Conservation (phyloP, 2,329 filamentous ascomycete species). For the Thielaviopsis euricoi region DNA sequence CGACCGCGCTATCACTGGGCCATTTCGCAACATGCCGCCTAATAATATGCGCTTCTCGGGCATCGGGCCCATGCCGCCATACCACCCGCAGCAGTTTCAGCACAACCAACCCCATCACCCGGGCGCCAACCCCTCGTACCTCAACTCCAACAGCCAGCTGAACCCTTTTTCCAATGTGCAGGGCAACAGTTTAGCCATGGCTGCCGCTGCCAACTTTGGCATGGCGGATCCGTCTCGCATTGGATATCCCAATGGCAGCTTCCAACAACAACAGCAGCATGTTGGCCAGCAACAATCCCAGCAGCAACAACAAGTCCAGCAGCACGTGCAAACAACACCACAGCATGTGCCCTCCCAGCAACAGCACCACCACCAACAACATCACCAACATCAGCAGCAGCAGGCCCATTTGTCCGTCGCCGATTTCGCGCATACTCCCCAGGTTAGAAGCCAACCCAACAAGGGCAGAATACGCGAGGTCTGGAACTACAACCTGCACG, state of each 20-base stretch:
- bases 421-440: slow-evolving; percentile 24
- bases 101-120: slow-evolving; percentile 33
- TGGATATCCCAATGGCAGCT: slow-evolving; percentile 9
- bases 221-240: slow-evolving; percentile 13
- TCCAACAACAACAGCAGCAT: slow-evolving; percentile 32
- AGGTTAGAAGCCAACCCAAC: slow-evolving; percentile 41
- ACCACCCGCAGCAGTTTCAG: slow-evolving; percentile 30
- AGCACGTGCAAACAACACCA: slow-evolving; percentile 17
- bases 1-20: background rate
- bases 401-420: slow-evolving; percentile 19
- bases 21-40: slow-evolving; percentile 8
- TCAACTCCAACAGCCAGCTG: slow-evolving; percentile 48
- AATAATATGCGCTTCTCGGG: slow-evolving; percentile 23
- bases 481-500: slow-evolving; percentile 79
- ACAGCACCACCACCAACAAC: slow-evolving; percentile 42
- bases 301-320: slow-evolving; percentile 26
- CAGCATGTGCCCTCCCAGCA: slow-evolving; percentile 18
- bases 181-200: slow-evolving; percentile 38
- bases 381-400: slow-evolving; percentile 14
- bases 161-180: slow-evolving; percentile 46
- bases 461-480: slow-evolving; percentile 86
- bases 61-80: slow-evolving; percentile 26
- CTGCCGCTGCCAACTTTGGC: slow-evolving; percentile 34
- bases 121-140: slow-evolving; percentile 55
- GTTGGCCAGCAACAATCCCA: slow-evolving; percentile 18